Percentiles rank a stretch among this genome's conserved stretches.
Evolutionary conservation across 1,284 basidiomycete species (phyloP).

Genomic region (Cryptococcus sp.): DNA sequence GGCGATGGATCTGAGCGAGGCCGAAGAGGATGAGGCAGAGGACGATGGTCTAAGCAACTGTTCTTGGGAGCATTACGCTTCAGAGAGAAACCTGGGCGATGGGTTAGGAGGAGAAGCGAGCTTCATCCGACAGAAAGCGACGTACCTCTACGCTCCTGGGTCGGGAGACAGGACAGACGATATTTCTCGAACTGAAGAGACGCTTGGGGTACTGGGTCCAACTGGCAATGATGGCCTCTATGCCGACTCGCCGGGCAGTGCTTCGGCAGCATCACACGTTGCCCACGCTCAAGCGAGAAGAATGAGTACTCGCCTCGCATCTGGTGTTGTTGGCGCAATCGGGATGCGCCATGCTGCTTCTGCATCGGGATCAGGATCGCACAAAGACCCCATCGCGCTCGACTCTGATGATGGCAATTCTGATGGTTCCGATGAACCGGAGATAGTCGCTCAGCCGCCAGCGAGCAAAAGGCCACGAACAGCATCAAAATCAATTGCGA

Average conservation of each 20-base stretch:
- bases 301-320: constrained; percentile 7
- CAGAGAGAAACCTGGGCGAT: constrained; percentile 45
- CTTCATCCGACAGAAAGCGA: constrained; percentile 29
- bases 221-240: too few relatives aligned
- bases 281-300: neutral
- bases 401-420: constrained; percentile 27
- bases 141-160: constrained; percentile 26
- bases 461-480: constrained; percentile 26
- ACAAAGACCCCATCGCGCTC: constrained; percentile 40
- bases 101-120: constrained; percentile 43
- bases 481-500: constrained; percentile 14
- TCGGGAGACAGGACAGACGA: constrained; percentile 7
- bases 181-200: neutral
- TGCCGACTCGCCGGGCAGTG: too few relatives aligned
- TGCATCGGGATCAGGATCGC: constrained; percentile 21
- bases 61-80: constrained; percentile 32
- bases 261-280: neutral
- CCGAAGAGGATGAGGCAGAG: constrained; percentile 2
- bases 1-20: neutral
- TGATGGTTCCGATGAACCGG: constrained; percentile 15
- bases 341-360: neutral
- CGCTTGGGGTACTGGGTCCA: neutral
- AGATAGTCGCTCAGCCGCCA: constrained; percentile 18
- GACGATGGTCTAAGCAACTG: neutral
- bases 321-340: neutral